Conservation (phyloP, 352 stramenopile genomes). For the Pythium apleroticum region DNA sequence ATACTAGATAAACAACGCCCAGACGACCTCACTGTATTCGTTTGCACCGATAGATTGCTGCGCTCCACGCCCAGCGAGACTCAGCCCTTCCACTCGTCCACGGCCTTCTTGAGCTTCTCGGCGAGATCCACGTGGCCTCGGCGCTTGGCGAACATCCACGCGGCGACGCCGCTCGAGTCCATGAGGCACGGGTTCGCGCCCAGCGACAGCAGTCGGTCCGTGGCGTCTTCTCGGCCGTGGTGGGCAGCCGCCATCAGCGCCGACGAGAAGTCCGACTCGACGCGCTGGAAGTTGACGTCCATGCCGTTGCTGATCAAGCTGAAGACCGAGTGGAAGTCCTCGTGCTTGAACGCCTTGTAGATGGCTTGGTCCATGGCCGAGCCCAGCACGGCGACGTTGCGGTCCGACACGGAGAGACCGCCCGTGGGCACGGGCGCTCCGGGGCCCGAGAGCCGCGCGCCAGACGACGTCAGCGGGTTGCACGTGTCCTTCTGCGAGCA, state of each 20-base stretch:
- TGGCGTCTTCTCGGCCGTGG: conserved; percentile 76
- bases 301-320: conserved; percentile 80
- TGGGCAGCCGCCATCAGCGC: conserved; percentile 79
- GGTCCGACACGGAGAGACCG: conserved; percentile 63
- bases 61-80: not conserved
- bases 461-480: conserved; percentile 22
- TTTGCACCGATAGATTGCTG: not conserved
- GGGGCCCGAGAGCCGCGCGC: not conserved
- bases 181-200: conserved; percentile 63
- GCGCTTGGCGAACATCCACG: conserved; percentile 72
- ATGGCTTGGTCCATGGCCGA: conserved; percentile 84
- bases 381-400: conserved; percentile 75
- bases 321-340: conserved; percentile 83
- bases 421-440: conserved; percentile 1
- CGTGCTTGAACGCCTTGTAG: conserved; percentile 71
- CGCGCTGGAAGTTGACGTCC: conserved; percentile 85
- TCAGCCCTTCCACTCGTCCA: conserved; percentile 53
- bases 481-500: conserved; percentile 72
- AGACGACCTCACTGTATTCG: not conserved
- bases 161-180: conserved; percentile 53
- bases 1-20: conserved; percentile 3
- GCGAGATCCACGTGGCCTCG: conserved; percentile 62
- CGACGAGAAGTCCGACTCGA: conserved; percentile 73
- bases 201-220: conserved; percentile 57
- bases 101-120: conserved; percentile 69